Base-by-base conservation (phyloP, 2,329 filamentous ascomycete species). In the Aspergillus phoenicis region DNA sequence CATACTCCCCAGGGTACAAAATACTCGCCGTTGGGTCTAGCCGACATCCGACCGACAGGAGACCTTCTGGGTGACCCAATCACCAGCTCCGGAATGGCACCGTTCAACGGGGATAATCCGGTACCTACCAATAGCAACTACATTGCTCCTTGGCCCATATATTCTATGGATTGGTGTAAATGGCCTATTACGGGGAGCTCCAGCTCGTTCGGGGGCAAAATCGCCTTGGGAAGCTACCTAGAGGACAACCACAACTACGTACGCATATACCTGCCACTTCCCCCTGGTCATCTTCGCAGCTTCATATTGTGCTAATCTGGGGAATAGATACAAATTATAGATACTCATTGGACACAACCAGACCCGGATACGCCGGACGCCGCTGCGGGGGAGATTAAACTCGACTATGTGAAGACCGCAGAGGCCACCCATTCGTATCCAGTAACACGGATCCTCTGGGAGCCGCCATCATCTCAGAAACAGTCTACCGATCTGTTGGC, bases 161-260 rank as follows among this genome's bases (percentile, higher is more conserved):
- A 98, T 76, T 94, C 95, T 11, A 94, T 96, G 71, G 95, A 99
- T 80, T 99, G 95, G 95, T 99, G 95, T 82, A 99, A 99, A 78
- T 99, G 95, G 94, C 87, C 91, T 15, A 88, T 94, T 2, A 87
- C 92, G 43, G 71, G 88, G 79, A 70, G 61, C 49, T 68, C 88
- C 39, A 75, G 71, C 55, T 81, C 81, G 67, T 89, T 91, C 64
- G 92, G 91, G 3, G 95, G 95, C 41, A 98, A 98, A 78, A 85
- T 99, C 69, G 95, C 95, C 11, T 84, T 99, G 41, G 95, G 94
- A 62, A 99, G 95, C 80, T 98, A 98, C 75, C 81, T 98, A 55
- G 95, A 99, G 79, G 95, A 99, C 78, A 94, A 93, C 5, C 95
- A 99, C 80, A 99, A 99, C 75, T 99, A 96, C 82, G 93, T 97